Conservation (phyloP, 2,329 filamentous ascomycete genomes). For the Reticulascus tulasneorum region DNA sequence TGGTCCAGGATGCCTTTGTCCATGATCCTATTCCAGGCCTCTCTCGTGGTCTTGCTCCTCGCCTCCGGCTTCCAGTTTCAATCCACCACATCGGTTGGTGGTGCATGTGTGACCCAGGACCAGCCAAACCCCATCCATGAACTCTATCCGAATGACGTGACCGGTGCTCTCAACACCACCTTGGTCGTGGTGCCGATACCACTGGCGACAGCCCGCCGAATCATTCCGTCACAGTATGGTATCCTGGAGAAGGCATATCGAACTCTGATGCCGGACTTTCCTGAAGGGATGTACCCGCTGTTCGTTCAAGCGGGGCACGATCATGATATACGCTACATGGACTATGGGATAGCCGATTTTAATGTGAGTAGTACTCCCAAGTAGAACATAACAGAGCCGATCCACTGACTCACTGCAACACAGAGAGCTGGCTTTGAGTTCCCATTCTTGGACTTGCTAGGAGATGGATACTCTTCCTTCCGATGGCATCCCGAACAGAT, state of each 20-base stretch:
- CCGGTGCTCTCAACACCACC: conserved; percentile 51
- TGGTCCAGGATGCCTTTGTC: conserved; percentile 10
- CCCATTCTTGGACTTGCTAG: conserved; percentile 50
- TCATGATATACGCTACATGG: conserved; percentile 44
- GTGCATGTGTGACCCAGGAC: conserved; percentile 9
- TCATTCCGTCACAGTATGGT: conserved; percentile 44
- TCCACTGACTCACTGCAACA: not conserved
- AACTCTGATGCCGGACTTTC: conserved; percentile 43
- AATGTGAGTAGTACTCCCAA: conserved; percentile 30
- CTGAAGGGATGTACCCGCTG: conserved; percentile 49
- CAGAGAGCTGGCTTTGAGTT: conserved; percentile 50
- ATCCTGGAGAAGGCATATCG: conserved; percentile 48
- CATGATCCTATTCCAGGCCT: conserved; percentile 9
- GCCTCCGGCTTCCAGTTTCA: conserved; percentile 6
- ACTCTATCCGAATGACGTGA: conserved; percentile 42
- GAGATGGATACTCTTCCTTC: conserved; percentile 47
- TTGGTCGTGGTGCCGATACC: conserved; percentile 48
- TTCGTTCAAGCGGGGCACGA: conserved; percentile 46
- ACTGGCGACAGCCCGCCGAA: conserved; percentile 36
- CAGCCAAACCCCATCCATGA: conserved; percentile 41
- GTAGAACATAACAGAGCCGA: conserved; percentile 10
- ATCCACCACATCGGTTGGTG: conserved; percentile 7
- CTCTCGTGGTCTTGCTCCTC: conserved; percentile 8
- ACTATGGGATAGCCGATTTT: conserved; percentile 40
- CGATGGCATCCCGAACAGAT: conserved; percentile 44